These are phyloP conservation scores for Puccinia horiana DNA, from an alignment of 1,284 basidiomycete genomes.

Conservation along the genomic window DNA sequence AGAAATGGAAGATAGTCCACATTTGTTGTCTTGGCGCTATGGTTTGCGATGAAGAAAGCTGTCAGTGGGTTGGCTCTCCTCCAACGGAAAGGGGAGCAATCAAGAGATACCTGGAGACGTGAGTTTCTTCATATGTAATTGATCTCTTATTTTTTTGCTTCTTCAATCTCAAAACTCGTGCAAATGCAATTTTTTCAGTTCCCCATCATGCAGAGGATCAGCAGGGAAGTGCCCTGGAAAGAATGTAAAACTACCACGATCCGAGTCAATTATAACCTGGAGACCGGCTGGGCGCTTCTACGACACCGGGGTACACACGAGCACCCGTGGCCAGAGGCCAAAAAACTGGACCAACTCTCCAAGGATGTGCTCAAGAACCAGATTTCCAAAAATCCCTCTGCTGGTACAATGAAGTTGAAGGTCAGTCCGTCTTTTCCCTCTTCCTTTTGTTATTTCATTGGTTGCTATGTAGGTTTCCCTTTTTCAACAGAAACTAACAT, in stretches of 20 bases:
- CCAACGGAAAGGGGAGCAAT: neutral
- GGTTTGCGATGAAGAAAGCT: neutral
- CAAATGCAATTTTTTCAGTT: neutral
- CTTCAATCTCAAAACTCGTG: too few species aligned
- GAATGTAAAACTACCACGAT: neutral
- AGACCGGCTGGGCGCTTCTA: neutral
- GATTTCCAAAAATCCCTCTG: neutral
- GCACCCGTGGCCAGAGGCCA: neutral
- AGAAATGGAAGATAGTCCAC: too few species aligned
- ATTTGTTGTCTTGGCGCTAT: neutral
- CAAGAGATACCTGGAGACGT: neutral
- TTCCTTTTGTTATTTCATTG: neutral
- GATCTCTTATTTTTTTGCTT: neutral
- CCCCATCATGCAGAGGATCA: neutral
- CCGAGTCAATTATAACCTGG: neutral
- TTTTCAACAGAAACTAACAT: too few species aligned
- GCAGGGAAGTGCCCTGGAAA: neutral
- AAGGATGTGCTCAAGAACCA: neutral
- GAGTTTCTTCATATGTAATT: neutral
- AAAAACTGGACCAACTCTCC: neutral
- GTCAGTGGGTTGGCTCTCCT: neutral
- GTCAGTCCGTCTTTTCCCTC: neutral
- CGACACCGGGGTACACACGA: neutral
- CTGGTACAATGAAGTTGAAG: neutral
- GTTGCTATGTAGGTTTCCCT: too few species aligned